phyloP scores from a whole-genome alignment of 176 grass and related monocot genomes.

The Metroxylon sagu region DNA sequence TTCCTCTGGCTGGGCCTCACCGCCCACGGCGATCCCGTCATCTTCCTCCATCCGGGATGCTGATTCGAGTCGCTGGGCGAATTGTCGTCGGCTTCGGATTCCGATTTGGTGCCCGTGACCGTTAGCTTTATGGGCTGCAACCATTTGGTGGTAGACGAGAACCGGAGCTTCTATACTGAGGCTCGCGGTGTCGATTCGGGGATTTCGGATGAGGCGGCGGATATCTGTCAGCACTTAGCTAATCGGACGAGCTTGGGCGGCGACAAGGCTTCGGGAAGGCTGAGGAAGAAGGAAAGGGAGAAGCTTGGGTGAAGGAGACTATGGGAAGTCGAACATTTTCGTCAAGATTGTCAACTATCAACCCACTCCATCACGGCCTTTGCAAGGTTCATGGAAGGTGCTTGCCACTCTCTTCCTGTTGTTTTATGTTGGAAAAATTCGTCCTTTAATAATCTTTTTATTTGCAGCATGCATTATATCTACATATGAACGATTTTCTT shows the following conservation, averaged over 20 bases:
- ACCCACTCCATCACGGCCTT: conserved; percentile 31
- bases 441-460: neutral
- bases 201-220: conserved; percentile 17
- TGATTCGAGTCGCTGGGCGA: neutral
- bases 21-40: conserved; percentile 34
- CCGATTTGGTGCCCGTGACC: conserved; percentile 28
- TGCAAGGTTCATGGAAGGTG: conserved; percentile 79
- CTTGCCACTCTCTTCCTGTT: conserved; percentile 11
- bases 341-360: conserved; percentile 37
- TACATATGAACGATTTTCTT: neutral
- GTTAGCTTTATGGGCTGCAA: conserved; percentile 52
- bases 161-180: conserved; percentile 1
- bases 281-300: conserved; percentile 33
- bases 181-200: neutral
- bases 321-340: conserved; percentile 47
- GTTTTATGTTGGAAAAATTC: neutral
- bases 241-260: conserved; percentile 41
- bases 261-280: conserved; percentile 17
- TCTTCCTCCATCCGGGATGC: conserved; percentile 5
- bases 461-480: too few species aligned
- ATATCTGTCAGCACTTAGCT: conserved; percentile 56
- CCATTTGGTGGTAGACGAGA: conserved; percentile 43
- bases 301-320: conserved; percentile 23
- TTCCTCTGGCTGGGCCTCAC: conserved; percentile 44
- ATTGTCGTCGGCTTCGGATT: neutral